Conservation (phyloP, 805 yeast species). For the Cyberlindnera petersonii region DNA sequence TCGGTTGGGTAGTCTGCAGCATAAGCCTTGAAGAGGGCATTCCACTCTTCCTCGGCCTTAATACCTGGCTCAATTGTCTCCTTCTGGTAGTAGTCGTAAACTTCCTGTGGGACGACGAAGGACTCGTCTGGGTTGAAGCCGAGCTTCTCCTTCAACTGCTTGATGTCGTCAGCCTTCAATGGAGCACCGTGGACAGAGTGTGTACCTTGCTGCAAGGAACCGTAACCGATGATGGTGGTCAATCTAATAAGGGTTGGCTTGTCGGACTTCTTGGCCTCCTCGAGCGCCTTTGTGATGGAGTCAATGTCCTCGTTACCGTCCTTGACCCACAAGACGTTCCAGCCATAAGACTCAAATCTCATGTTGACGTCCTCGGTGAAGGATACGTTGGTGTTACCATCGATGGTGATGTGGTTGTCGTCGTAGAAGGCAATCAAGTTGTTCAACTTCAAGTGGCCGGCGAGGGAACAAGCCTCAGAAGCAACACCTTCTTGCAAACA, state of each 20-base stretch:
- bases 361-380: conserved; percentile 88
- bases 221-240: conserved; percentile 90
- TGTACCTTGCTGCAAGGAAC: conserved; percentile 81
- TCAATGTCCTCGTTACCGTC: conserved; percentile 78
- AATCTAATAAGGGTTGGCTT: conserved; percentile 90
- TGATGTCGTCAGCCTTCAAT: conserved; percentile 86
- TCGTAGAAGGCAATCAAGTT: conserved; percentile 95
- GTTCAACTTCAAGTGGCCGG: conserved; percentile 92
- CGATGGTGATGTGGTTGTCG: conserved; percentile 95
- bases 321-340: conserved; percentile 77
- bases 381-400: conserved; percentile 84
- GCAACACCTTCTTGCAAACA: conserved; percentile 98
- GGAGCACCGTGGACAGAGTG: conserved; percentile 96
- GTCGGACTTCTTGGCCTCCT: conserved; percentile 72
- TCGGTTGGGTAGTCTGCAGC: conserved; percentile 64
- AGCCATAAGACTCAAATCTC: conserved; percentile 89
- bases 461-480: conserved; percentile 88
- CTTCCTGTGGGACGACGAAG: conserved; percentile 81
- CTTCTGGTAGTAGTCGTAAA: conserved; percentile 61
- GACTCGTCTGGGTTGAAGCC: conserved; percentile 86
- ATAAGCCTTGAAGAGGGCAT: conserved; percentile 58
- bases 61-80: conserved; percentile 58
- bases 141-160: conserved; percentile 74
- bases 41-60: conserved; percentile 72
- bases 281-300: conserved; percentile 71